These are phyloP conservation scores for Fistulifera solaris DNA, from an alignment of 108 stramenopile species.

Conservation along the genomic window DNA sequence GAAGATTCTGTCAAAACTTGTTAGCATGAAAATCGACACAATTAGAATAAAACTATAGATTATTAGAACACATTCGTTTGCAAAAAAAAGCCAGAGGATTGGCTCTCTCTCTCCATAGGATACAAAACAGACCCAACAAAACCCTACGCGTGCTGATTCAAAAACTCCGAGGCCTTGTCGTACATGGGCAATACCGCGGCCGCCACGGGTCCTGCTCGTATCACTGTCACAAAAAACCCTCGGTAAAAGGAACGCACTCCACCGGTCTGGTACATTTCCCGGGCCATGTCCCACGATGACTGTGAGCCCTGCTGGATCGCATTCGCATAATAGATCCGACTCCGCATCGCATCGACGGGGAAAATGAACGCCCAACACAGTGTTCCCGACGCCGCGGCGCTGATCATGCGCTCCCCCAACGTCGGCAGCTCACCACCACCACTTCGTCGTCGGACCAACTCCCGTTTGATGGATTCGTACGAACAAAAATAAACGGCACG, in stretches of 20 bases:
- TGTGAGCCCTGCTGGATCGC: constrained; percentile 10
- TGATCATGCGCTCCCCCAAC: constrained; percentile 45
- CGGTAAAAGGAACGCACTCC: constrained; percentile 37
- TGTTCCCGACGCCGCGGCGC: constrained; percentile 61
- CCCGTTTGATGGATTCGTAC: constrained; percentile 59
- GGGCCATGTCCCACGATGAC: constrained; percentile 12
- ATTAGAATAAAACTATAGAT: too few relatives aligned
- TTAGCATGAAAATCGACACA: too few relatives aligned
- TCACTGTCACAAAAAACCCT: constrained; percentile 53
- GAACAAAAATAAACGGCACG: constrained; percentile 42
- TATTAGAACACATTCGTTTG: too few relatives aligned
- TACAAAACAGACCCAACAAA: too few relatives aligned
- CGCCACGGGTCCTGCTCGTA: constrained; percentile 72
- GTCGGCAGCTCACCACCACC: constrained; percentile 10
- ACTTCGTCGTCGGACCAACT: not conserved
- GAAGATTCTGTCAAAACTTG: too few relatives aligned
- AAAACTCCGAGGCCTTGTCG: constrained; percentile 37
- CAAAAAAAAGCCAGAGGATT: too few relatives aligned
- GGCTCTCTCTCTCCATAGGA: too few relatives aligned
- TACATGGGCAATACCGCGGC: constrained; percentile 73
- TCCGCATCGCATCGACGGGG: constrained; percentile 53
- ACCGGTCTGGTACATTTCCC: constrained; percentile 15
- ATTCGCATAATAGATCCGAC: constrained; percentile 29
- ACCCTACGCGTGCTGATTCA: too few relatives aligned
- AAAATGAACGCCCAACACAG: constrained; percentile 64